Conservation (phyloP, 257 asterid genomes). For the Scutellaria baicalensis region DNA sequence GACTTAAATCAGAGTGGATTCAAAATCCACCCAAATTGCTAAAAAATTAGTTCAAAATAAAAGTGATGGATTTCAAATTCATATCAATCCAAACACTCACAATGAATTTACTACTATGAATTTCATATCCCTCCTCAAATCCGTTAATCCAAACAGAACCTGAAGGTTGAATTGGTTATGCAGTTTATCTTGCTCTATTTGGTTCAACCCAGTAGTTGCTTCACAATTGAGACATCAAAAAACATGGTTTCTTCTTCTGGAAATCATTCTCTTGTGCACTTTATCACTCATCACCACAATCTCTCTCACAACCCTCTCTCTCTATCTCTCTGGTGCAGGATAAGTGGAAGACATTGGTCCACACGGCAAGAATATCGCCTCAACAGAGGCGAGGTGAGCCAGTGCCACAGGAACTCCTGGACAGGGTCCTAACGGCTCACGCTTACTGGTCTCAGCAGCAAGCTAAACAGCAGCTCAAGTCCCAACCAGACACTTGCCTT, state of each 20-base stretch:
- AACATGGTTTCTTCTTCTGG: background rate
- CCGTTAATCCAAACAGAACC: too few relatives aligned
- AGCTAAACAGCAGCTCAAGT: slow-evolving; percentile 72
- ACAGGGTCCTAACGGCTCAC: slow-evolving; percentile 81
- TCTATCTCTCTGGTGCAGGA: slow-evolving; percentile 39
- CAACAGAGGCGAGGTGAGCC: slow-evolving; percentile 99
- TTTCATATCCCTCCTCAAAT: too few relatives aligned
- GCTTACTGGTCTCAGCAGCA: slow-evolving; percentile 97
- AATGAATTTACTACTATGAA: too few relatives aligned
- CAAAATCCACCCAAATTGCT: too few relatives aligned
- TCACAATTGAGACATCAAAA: background rate
- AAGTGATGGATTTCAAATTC: too few relatives aligned
- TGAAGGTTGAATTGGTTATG: background rate
- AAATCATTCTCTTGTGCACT: background rate
- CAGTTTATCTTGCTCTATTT: background rate
- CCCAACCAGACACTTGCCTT: slow-evolving; percentile 55
- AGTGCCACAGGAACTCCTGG: slow-evolving; percentile 93
- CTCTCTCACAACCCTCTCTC: background rate
- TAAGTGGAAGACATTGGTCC: slow-evolving; percentile 97
- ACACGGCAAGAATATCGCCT: slow-evolving; percentile 96
- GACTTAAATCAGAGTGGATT: too few relatives aligned
- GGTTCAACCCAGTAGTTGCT: background rate
- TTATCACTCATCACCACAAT: too few relatives aligned
- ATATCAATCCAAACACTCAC: too few relatives aligned
- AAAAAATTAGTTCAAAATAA: too few relatives aligned